Base-by-base conservation (phyloP, 1,139 yeast genomes). In the Hemisphaericaspora xylanilytica region DNA sequence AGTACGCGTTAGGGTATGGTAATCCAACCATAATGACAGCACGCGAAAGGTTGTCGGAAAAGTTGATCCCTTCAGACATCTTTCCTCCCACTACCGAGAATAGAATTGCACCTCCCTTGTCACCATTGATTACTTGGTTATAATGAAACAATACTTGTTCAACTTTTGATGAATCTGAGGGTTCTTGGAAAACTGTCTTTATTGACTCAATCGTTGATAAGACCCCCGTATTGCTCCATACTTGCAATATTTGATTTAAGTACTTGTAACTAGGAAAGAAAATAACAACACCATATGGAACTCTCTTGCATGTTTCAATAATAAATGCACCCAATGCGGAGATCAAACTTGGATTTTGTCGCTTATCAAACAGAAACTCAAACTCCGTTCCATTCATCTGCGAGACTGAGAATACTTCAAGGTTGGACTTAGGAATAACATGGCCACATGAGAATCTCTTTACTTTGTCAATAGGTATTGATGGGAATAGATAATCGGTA, bases 1-100 rank as follows among this genome's bases (percentile, higher is more conserved):
- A 81, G 52, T 75, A 78, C 1, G 86, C 77, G 56, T 89, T 90
- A 0, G 98, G 97, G 52, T 77, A 92, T 2, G 98, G 97, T 33
- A 92, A 59, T 0, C 97, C 98, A 10, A 88, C 70, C 86, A 92
- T 84, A 2, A 88, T 67, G 0, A 92, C 94, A 0, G 88, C 92
- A 46, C 97, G 69, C 0, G 97, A 96, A 20, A 92, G 63, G 32
- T 84, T 79, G 55, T 89, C 94, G 3, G 90, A 78, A 56, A 92
- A 90, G 55, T 90, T 90, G 37, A 90, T 92, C 5, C 98, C 98
- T 59, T 90, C 98, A 0, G 96, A 87, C 67, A 92, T 70, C 53
- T 85, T 85, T 0, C 97, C 98, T 2, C 97, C 97, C 12, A 92
- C 96, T 0, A 92, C 96, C 0, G 96, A 81, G 22, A 90, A 69